Evolutionary conservation across 495 filamentous ascomycete genomes (phyloP).

Genomic region (Lentithecium fluviatile): DNA sequence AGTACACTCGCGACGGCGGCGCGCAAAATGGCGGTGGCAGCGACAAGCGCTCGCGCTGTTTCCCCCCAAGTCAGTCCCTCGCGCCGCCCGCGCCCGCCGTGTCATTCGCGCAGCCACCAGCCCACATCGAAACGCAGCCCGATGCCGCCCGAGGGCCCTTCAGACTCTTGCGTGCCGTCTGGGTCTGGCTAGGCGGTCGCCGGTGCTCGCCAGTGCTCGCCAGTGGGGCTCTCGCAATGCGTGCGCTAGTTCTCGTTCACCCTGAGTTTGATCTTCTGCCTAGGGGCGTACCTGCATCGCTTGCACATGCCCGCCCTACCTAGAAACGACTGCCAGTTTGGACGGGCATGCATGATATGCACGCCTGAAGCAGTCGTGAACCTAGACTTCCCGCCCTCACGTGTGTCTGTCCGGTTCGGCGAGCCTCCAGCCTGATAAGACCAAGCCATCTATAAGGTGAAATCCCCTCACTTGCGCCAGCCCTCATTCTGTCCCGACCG

Average conservation of each 20-base stretch:
- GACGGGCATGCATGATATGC: slow-evolving; percentile 17
- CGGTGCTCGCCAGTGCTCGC: too few relatives aligned
- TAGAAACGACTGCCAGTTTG: not conserved
- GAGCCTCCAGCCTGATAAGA: slow-evolving; percentile 14
- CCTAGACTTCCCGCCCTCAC: not conserved
- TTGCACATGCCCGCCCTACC: slow-evolving; percentile 13
- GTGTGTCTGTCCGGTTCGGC: not conserved
- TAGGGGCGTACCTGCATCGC: slow-evolving; percentile 26
- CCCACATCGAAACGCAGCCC: not conserved
- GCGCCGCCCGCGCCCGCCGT: slow-evolving; percentile 9
- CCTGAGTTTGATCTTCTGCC: slow-evolving; percentile 17
- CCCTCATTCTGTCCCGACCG: slow-evolving; percentile 18
- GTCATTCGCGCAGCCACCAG: slow-evolving; percentile 23
- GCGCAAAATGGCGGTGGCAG: not conserved
- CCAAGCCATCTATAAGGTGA: not conserved
- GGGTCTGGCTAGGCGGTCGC: not conserved
- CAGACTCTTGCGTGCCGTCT: not conserved
- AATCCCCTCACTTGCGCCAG: not conserved
- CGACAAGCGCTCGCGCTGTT: not conserved
- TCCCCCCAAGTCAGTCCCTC: not conserved
- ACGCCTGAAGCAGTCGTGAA: slow-evolving; percentile 21
- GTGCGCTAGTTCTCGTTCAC: slow-evolving; percentile 9
- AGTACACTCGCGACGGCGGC: too few relatives aligned
- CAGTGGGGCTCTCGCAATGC: slow-evolving; percentile 26
- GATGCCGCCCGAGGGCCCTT: not conserved